Conservation (phyloP, 2,329 filamentous ascomycete species). For the Amylocarpus encephaloides region DNA sequence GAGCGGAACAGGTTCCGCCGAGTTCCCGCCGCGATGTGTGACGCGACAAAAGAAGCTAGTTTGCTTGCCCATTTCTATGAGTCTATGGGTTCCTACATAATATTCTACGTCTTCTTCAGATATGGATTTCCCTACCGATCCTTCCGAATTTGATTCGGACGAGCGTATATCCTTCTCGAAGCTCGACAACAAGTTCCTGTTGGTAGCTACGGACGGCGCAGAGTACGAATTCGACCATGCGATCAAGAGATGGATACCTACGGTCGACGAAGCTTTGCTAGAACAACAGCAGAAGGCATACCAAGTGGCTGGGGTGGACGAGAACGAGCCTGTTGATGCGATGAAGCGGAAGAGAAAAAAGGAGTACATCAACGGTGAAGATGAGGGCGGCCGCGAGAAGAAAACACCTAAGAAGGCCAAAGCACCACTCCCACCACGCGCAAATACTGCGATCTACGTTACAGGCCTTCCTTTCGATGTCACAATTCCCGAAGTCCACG, state of each 20-base stretch:
- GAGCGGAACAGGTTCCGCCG: too few species aligned
- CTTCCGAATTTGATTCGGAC: conserved; percentile 59
- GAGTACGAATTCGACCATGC: conserved; percentile 77
- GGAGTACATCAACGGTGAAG: conserved; percentile 41
- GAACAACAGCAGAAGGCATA: conserved; percentile 58
- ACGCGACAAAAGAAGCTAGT: too few species aligned
- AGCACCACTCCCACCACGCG: conserved; percentile 34
- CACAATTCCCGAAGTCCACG: conserved; percentile 71
- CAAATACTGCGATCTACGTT: conserved; percentile 90
- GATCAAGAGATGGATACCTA: conserved; percentile 68
- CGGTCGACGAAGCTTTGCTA: conserved; percentile 54
- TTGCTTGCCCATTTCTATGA: too few species aligned
- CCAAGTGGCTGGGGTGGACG: conserved; percentile 52
- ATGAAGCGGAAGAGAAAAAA: conserved; percentile 47
- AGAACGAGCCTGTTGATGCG: conserved; percentile 43
- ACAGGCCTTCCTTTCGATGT: conserved; percentile 79
- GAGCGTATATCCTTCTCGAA: conserved; percentile 83
- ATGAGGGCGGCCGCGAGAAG: conserved; percentile 34
- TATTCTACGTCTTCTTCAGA: too few species aligned
- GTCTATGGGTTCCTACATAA: too few species aligned
- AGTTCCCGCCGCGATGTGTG: too few species aligned
- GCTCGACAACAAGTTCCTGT: conserved; percentile 72
- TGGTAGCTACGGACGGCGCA: conserved; percentile 76
- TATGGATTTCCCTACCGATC: conserved; percentile 26
- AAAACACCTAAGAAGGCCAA: conserved; percentile 32